Evolutionary conservation across 2,329 filamentous ascomycete species (phyloP), one percentile per base, ranked within the genome.

Genomic region (Ophiostoma montium): DNA sequence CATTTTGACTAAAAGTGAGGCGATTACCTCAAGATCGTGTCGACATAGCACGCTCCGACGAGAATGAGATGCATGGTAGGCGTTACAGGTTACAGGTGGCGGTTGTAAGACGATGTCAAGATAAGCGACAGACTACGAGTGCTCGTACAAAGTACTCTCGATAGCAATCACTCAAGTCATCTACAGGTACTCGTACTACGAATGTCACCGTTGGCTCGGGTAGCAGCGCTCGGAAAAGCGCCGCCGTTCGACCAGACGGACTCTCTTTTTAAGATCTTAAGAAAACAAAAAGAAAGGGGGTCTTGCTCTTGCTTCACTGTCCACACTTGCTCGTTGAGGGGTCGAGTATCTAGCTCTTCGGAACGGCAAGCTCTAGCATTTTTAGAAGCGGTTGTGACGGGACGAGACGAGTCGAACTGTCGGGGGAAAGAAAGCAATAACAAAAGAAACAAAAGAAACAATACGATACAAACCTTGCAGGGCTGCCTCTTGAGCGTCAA

Each of bases 11-110:
- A n/a, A n/a, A n/a, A n/a, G n/a, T n/a, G n/a, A n/a, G 31, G 16
- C 16, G 27, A 4, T 10, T 16, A 73, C 80, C 70, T 79, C 36
- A 84, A 67, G 51, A 86, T 82, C 2, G 80, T 86, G 62, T 86
- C 82, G 35, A 84, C 64, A 63, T 85, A 85, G 56, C 80, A 82
- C 23, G 80, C 80, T 19, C 82, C 82, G 41, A 82, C 69, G 42
- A 79, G 72, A 47, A 84, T 65, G 53, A 86, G 67, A 55, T 76
- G 73, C 63, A n/a, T n/a, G n/a, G n/a, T n/a, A n/a, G n/a, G n/a
- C n/a, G n/a, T n/a, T n/a, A n/a, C n/a, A n/a, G n/a, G n/a, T n/a
- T n/a, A n/a, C n/a, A n/a, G n/a, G n/a, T n/a, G n/a, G n/a, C n/a
- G n/a, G n/a, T n/a, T 30, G 19, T n/a, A 13, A 4, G 11, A 8